Evolutionary conservation across 2,329 filamentous ascomycete species (phyloP).

Genomic region (Colletotrichum sp.): DNA sequence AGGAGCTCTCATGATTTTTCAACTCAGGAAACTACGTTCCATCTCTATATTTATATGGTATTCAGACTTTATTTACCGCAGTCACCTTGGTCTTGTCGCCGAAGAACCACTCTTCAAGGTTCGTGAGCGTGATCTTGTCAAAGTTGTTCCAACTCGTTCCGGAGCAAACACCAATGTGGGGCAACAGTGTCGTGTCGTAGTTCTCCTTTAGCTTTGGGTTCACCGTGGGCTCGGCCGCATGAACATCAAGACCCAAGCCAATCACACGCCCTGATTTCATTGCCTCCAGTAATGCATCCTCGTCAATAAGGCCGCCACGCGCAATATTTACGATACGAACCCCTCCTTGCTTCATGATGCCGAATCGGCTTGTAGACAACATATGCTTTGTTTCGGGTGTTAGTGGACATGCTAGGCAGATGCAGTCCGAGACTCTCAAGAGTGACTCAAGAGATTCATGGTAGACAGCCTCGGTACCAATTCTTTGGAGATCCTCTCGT

Average conservation of each 20-base stretch:
- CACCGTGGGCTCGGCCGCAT: not conserved
- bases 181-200: not conserved
- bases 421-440: not conserved
- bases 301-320: not conserved
- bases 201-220: not conserved
- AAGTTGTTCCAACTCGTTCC: not conserved
- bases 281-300: not conserved
- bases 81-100: not conserved
- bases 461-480: not conserved
- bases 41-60: not conserved
- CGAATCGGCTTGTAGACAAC: not conserved
- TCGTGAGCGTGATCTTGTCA: not conserved
- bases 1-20: not conserved
- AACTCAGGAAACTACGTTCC: not conserved
- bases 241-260: not conserved
- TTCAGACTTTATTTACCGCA: not conserved
- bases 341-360: not conserved
- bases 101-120: constrained; percentile 18
- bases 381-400: not conserved
- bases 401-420: not conserved
- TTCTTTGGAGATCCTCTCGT: not conserved
- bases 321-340: not conserved
- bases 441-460: not conserved
- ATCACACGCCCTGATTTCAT: not conserved
- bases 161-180: not conserved